Percentiles rank a stretch among this genome's conserved stretches.
These are phyloP conservation scores for Alternaria novae-zelandiae DNA, from an alignment of 2,329 filamentous ascomycete species.

Conservation along the genomic window DNA sequence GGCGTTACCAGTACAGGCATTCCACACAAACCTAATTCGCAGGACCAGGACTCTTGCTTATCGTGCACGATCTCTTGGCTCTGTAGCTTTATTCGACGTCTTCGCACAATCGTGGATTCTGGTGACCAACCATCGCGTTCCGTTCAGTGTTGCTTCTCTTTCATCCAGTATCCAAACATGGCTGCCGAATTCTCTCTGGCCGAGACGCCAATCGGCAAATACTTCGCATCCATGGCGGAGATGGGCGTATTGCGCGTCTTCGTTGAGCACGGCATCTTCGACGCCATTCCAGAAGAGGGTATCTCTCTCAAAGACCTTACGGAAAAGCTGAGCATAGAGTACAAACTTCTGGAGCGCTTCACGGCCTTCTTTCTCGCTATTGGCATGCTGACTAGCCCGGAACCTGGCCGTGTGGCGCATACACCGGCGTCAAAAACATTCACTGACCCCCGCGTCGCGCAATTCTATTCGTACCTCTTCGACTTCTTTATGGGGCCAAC, in stretches of 20 bases:
- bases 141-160: not conserved
- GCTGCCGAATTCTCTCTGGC: slow-evolving; percentile 5
- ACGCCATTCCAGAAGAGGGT: slow-evolving; percentile 8
- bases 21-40: not conserved
- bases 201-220: slow-evolving; percentile 8
- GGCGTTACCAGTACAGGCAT: not conserved
- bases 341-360: slow-evolving; percentile 8
- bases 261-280: slow-evolving; percentile 11
- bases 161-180: not conserved
- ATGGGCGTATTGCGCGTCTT: slow-evolving; percentile 11
- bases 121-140: not conserved
- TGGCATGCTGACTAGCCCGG: not conserved
- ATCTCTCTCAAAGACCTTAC: slow-evolving; percentile 6
- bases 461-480: slow-evolving; percentile 13
- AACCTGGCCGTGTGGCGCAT: slow-evolving; percentile 9
- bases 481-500: slow-evolving; percentile 10
- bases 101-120: not conserved
- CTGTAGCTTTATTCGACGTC: not conserved
- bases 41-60: not conserved
- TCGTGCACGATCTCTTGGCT: not conserved
- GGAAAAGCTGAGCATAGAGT: slow-evolving; percentile 1
- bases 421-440: slow-evolving; percentile 9
- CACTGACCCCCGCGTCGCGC: not conserved
- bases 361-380: slow-evolving; percentile 3
- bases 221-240: slow-evolving; percentile 12